Evolutionary conservation across 768 basidiomycete species (phyloP), one percentile per base, ranked within the genome.

Genomic region (Mycena floridula): DNA sequence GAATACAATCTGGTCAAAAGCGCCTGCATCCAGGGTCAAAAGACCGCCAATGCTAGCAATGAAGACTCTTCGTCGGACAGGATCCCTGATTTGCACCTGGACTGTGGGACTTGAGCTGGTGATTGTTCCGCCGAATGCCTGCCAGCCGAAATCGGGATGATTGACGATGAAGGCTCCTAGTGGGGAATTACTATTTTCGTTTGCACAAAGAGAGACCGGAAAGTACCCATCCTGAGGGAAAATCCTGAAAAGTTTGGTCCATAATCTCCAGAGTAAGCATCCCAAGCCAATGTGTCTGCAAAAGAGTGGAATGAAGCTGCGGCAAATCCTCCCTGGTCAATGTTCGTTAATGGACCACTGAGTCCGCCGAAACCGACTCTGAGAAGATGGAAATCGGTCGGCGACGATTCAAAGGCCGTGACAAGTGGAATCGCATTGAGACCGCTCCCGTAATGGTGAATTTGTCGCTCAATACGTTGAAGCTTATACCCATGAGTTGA

Each of bases 241-340:
- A 74, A 73, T 9, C 76, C 76, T 40, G 74, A 74, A 54, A 77
- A 77, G 58, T 77, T 77, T 6, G 77, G 77, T 37, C 77, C 77
- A 51, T 78, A 79, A 53, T 79, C 77, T 39, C 76, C 76, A 2
- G 75, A 77, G 53, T 78, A 78, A 2, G 58, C 77, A 49, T 79
- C 76, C 74, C 76, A 78, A 50, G 67, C 69, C 42, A 79, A 58
- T 9, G 76, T 78, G 52, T 79, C 74, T 20, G 69, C 66, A 49
- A 76, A 79, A 8, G 77, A 74, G 55, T 79, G 77, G 68, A 78
- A 79, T 37, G 74, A 73, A n/a, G 76, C 76, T 11, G 74, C 54
- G 5, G 74, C 77, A 50, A 79, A 78, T 23, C 77, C 77, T n/a
- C 66, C 69, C 50, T 75, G 63, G 51, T 79, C 76, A 46, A 79